Evolutionary conservation across 352 stramenopile genomes (phyloP), one percentile per base, ranked within the genome.

Genomic region (Pythium phragmitis): DNA sequence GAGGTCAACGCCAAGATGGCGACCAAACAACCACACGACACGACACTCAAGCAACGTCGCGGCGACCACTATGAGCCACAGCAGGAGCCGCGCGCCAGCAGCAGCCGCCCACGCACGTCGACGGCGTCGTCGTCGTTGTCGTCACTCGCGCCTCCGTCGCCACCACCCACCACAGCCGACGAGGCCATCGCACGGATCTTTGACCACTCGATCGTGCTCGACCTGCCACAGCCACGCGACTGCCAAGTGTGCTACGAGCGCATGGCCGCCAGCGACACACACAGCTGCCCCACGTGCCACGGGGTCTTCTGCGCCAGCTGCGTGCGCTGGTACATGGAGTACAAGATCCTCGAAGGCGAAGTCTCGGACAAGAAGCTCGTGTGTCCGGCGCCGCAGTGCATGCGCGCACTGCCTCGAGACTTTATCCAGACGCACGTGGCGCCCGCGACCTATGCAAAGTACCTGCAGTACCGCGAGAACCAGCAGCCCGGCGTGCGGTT

Each of bases 181-280:
- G 43, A 61, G 1, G 55, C 37, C 2, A 61, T 61, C 42, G 42
- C 55, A 7, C 49, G 37, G 28, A n/a, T 51, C 33, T 30, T 4
- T 26, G n/a, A 19, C 14, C 60, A 57, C 36, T 64, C 57, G 48
- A 64, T 64, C 57, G 37, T 57, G 36, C 55, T 61, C 30, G 42
- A 61, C 16, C 19, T 37, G 43, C 34, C 37, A 28, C 36, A 66
- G 30, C 26, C 2, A 30, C 72, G 65, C 42, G 79, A 88, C 49
- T 92, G 83, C 60, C 77, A 88, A 70, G 89, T 92, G 63, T 92
- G 83, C 72, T 92, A 87, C 42, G 80, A 92, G 50, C 75, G 70
- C 33, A 64, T 89, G 52, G 78, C 87, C 21, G 63, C 68, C 6
- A 37, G 76, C 14, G 71, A 85, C 34, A 53, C 67, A 4, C 77